Evolutionary conservation across 345 rosid species (phyloP).

Genomic region (Sisymbrium altissimum): DNA sequence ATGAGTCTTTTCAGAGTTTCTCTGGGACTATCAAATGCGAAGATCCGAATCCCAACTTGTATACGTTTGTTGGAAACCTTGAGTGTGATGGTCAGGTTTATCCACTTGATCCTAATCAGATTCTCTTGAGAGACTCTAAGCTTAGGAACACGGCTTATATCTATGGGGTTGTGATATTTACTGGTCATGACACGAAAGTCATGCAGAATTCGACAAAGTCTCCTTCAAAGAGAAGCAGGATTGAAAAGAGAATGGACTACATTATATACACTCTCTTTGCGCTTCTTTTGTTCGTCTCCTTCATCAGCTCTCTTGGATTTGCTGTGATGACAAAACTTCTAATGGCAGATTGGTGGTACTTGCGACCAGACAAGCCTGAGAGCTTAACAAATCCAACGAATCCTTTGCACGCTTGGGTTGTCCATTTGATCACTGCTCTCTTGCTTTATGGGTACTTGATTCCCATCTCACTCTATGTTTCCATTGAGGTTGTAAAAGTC

Average conservation of each 20-base stretch:
- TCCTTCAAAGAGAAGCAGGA: slow-evolving; percentile 66
- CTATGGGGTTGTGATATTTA: slow-evolving; percentile 67
- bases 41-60: slow-evolving; percentile 74
- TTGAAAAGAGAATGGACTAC: slow-evolving; percentile 69
- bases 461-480: slow-evolving; percentile 76
- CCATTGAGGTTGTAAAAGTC: slow-evolving; percentile 71
- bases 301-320: slow-evolving; percentile 50
- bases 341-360: slow-evolving; percentile 67
- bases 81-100: slow-evolving; percentile 44
- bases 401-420: slow-evolving; percentile 39
- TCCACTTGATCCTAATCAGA: slow-evolving; percentile 54
- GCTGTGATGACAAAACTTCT: slow-evolving; percentile 35
- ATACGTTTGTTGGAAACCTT: slow-evolving; percentile 65
- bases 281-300: slow-evolving; percentile 47
- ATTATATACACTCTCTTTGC: slow-evolving; percentile 64
- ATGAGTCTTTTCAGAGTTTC: slow-evolving; percentile 44
- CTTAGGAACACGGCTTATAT: slow-evolving; percentile 63
- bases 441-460: slow-evolving; percentile 71
- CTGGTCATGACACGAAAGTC: slow-evolving; percentile 64
- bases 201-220: slow-evolving; percentile 61
- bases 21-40: slow-evolving; percentile 49
- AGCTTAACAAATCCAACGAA: slow-evolving; percentile 43
- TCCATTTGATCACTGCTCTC: slow-evolving; percentile 57
- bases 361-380: slow-evolving; percentile 36
- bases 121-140: slow-evolving; percentile 74